Base-by-base conservation (phyloP, 495 filamentous ascomycete species). In the Hyaloscypha finlandica region DNA sequence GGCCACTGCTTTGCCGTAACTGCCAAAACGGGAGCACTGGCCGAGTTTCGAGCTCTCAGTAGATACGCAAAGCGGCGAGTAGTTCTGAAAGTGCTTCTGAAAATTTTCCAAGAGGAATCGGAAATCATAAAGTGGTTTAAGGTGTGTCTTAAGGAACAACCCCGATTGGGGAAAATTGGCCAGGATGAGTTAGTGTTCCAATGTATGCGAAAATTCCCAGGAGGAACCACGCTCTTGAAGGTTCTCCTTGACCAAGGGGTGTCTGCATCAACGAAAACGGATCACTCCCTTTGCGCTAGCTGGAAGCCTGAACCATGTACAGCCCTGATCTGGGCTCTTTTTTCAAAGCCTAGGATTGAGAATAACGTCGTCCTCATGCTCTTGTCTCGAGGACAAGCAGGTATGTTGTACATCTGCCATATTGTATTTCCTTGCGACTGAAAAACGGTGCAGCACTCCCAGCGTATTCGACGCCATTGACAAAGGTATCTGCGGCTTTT, bases 401-500 rank as follows among this genome's bases (percentile, higher is more conserved):
- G 48, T 63, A 55, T 64, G 45, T 57, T 32, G 45, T 22, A 55
- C 51, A 25, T 53, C 4, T n/a, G 16, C 51, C 51, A 53, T 14
- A 53, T 53, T 53, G 22, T n/a, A 53, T 53, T 53, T 53, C 22
- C 51, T 53, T 53, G 16, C 51, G 9, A 53, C 51, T 53, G 4
- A 53, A 53, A 53, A 53, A 6, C 16, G 6, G 51, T 42, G 29
- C 12, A 64, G 62, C 52, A 57, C 48, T 64, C 29, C 62, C 62
- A 22, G 62, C n/a, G 31, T 64, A 64, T 42, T 55, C 31, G 30
- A 64, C 62, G 31, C 62, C 62, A 55, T 3, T 31, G 62, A 56
- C 62, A 32, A 64, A 64, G 45, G 48, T 64, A 19, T 64, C 62
- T 30, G 62, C 62, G n/a, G 62, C 48, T 35, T 64, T 64, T 64